Base-by-base conservation (phyloP, 805 yeast species). In the Saturnispora zaruensis region DNA sequence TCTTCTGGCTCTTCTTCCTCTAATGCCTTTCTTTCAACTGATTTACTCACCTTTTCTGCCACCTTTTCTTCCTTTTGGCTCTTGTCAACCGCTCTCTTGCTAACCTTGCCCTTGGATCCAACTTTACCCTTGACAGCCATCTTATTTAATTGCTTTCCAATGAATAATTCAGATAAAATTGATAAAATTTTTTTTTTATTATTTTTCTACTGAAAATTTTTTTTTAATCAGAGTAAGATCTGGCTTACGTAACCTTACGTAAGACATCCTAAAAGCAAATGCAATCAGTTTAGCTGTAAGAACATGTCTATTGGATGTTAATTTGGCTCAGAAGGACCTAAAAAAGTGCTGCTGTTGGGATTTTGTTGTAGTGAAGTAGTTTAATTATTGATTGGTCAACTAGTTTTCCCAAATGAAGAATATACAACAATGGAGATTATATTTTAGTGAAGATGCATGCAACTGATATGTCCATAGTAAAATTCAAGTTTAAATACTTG, bases 1-100 rank as follows among this genome's bases (percentile, higher is more conserved):
- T 55, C 57, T 24, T 46, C 55, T 41, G 51, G 61, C 23, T 52
- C 55, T 30, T 44, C 55, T 33, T 47, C 46, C 43, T 50, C 49
- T n/a, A n/a, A n/a, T 23, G 24, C 48, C 33, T 42, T 41, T 37
- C 41, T 42, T 25, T 30, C 26, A n/a, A 38, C 45, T 11, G 41
- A 44, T 49, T 42, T 26, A 32, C 5, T 30, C 24, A 21, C 26
- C 20, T 36, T 45, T 21, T 33, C 47, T 21, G 25, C 24, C 20
- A 24, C n/a, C 16, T 20, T 41, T 28, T 33, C 41, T 24, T 42
- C 46, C 11, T 45, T 51, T 36, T 49, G 32, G 36, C 41, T 48
- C 4, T 38, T 32, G 6, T 21, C 11, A 23, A 38, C 33, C 23
- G 18, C 26, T 21, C 28, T 41, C 37, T 47, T 40, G 16, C 37